phyloP scores from a whole-genome alignment of 345 rosid genomes.

The Salix udensis region DNA sequence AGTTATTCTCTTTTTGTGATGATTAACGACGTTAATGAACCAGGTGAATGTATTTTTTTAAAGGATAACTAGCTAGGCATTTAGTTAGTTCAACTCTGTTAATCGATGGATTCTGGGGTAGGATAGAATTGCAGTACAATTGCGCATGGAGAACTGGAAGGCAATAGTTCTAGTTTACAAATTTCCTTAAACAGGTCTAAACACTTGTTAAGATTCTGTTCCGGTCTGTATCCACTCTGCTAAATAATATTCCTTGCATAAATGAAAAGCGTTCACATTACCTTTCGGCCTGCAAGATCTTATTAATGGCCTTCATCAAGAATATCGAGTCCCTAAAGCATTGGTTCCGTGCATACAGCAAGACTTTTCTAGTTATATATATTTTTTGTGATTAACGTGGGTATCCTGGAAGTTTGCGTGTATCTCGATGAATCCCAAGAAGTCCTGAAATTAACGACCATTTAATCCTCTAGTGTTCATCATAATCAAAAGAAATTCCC shows the following conservation, averaged over 20 bases:
- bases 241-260: slow-evolving; percentile 16
- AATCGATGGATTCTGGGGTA: neutral
- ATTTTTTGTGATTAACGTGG: too few species aligned
- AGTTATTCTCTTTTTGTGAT: neutral
- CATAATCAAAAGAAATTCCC: neutral
- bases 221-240: neutral
- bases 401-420: too few species aligned
- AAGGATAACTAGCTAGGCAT: neutral
- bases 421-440: too few species aligned
- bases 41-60: neutral
- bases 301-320: neutral
- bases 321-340: neutral
- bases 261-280: neutral
- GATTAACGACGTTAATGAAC: neutral
- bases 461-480: too few species aligned
- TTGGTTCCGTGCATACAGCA: neutral
- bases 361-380: neutral
- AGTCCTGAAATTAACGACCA: too few species aligned
- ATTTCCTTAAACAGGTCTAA: neutral
- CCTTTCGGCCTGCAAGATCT: neutral
- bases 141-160: neutral
- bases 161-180: neutral
- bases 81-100: neutral
- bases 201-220: slow-evolving; percentile 4
- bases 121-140: neutral